Evolutionary conservation across 148 eudicot species (phyloP), one percentile per base, ranked within the genome.

Genomic region (Nepenthes gracilis): DNA sequence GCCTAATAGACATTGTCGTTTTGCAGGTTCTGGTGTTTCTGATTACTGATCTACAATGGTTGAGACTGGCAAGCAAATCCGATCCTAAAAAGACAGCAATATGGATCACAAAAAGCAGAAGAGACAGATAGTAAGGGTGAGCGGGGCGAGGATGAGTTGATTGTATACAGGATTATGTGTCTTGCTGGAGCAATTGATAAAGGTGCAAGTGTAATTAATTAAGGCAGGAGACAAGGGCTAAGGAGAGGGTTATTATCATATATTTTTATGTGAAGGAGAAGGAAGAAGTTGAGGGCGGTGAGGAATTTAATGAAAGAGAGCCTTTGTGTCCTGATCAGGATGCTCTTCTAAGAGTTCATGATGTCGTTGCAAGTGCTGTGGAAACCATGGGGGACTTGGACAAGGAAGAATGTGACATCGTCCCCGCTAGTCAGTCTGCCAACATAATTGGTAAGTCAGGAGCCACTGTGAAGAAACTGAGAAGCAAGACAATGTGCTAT

Each of bases 381-480:
- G 72, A 76, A n/a, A 56, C 75, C n/a, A 61, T 70, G 65, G 23
- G 23, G 23, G 95, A 93, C 12, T 61, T 81, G 23, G 86, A 88
- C 64, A 23, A 23, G 23, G 94, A 82, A 57, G 96, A 93, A 63
- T 93, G 99, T 62, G 82, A 72, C 60, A 64, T 93, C 81, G 99
- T 89, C 59, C 99, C 99, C 1, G 68, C 95, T 53, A 88, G 92
- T 70, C 99, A 93, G 75, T 72, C 95, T 33, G 96, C 96, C 9
- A 85, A 82, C 74, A 77, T 92, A 43, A 93, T 93, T 68, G 99
- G 99, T 34, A 93, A 93, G 66, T 77, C 95, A 33, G 96, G 99
- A 58, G 47, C 81, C 12, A 86, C 87, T 54, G 82, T 93, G 57
- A 88, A 84, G 86, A 89, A 70, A 66, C 59, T 88, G 70, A 88